Evolutionary conservation across 441 rosid species (phyloP), one percentile per base, ranked within the genome.

Genomic region (Brassica balearica): DNA sequence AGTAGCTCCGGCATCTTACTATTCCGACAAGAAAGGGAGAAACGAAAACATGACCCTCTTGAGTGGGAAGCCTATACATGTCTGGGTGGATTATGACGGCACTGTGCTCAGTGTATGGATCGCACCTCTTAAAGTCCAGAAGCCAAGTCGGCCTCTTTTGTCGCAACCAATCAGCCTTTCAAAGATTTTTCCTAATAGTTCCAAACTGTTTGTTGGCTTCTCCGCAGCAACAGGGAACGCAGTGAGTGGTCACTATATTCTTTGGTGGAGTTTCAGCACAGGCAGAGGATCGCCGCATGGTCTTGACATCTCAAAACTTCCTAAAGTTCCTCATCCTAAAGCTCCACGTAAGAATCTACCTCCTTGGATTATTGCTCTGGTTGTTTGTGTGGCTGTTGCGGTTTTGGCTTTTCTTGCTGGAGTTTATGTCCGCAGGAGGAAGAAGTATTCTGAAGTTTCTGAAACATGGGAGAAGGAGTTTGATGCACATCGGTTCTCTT

Each of bases 381-480:
- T 20, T 8, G 55, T 69, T 43, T 25, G 22, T 29, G 32, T 68
- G 51, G 69, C 38, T 68, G 2, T 69, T 69, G n/a, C 53, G 34
- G 38, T 61, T 29, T 60, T 76, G 15, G 68, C 36, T 29, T 12
- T 61, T 60, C 38, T 68, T 25, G 23, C 34, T 11, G 80, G 74
- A 27, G 5, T 68, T 29, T 76, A 48, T 69, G 2, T 69, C 63
- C 41, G 4, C 53, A 46, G 80, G 63, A 76, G 38, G 56, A 76
- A 59, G 38, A 76, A 76, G 73, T 76, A 76, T 53, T 82, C 69
- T 65, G 88, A 87, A 55, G 43, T 85, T 3, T 63, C 56, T 0
- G 93, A 87, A 77, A 85, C 80, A 22, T 88, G 89, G 93, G 90
- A 89, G 63, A 78, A 43, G 10, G 80, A 85, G 38, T 86, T 85